A percentile compares a stretch with the other conserved stretches of the same genome.
Evolutionary conservation across 768 basidiomycete genomes (phyloP).

Genomic region (Suillus americanus): DNA sequence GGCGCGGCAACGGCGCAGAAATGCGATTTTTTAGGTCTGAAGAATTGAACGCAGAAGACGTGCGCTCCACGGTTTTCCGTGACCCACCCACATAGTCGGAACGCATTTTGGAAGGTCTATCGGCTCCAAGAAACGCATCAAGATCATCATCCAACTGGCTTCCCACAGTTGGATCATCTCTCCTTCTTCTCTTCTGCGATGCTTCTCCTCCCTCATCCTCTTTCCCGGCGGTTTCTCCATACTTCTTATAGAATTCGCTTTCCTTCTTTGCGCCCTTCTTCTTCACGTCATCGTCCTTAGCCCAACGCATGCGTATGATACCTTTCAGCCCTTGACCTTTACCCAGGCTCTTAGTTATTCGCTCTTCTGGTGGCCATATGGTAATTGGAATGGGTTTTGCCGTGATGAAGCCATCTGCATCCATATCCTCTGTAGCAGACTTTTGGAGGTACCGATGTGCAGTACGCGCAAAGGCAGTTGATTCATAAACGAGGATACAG

Average conservation of each 20-base stretch:
- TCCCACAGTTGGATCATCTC: conserved; percentile 33
- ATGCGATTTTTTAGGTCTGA: conserved; percentile 44
- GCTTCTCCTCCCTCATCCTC: conserved; percentile 40
- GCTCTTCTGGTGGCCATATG: conserved; percentile 78
- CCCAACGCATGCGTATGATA: conserved; percentile 74
- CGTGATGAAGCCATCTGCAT: conserved; percentile 56
- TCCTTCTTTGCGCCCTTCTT: conserved; percentile 69
- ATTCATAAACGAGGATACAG: conserved; percentile 74
- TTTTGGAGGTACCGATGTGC: conserved; percentile 55
- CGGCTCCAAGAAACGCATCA: conserved; percentile 64
- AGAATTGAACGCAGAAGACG: conserved; percentile 45
- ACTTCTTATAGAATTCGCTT: conserved; percentile 78
- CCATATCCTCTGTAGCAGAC: conserved; percentile 45
- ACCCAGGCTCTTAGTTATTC: conserved; percentile 71
- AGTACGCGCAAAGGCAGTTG: conserved; percentile 49
- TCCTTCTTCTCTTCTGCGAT: conserved; percentile 36
- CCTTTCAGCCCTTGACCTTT: conserved; percentile 69
- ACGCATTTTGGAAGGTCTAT: conserved; percentile 61
- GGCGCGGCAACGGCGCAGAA: conserved; percentile 46
- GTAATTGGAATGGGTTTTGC: conserved; percentile 72
- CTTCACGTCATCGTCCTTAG: conserved; percentile 69
- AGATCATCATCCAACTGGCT: conserved; percentile 64
- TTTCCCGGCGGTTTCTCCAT: conserved; percentile 67
- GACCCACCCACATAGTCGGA: conserved; percentile 58
- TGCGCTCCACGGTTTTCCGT: conserved; percentile 56